Conservation (phyloP, 2,329 filamentous ascomycete genomes). For the Rachicladosporium sp. region DNA sequence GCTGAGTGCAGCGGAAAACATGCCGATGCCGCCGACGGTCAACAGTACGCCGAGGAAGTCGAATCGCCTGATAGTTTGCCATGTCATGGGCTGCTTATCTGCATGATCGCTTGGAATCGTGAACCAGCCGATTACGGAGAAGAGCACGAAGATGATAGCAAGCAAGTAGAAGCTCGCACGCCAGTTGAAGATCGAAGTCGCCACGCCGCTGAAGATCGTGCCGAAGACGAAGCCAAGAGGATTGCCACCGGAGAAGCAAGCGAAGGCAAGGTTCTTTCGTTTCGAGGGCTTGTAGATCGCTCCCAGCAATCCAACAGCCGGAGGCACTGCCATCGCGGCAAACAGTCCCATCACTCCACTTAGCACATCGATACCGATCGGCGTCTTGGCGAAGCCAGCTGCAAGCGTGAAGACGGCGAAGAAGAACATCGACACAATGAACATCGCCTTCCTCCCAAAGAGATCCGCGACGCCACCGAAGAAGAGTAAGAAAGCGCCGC, state of each 20-base stretch:
- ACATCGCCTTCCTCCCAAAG: slow-evolving; percentile 46
- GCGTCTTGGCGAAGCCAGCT: slow-evolving; percentile 47
- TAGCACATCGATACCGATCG: slow-evolving; percentile 49
- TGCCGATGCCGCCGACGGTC: slow-evolving; percentile 52
- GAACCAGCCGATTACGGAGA: slow-evolving; percentile 46
- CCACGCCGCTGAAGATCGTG: slow-evolving; percentile 50
- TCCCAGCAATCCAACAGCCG: slow-evolving; percentile 52
- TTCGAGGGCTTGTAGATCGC: slow-evolving; percentile 49
- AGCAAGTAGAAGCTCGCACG: slow-evolving; percentile 50
- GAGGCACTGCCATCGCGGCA: slow-evolving; percentile 50
- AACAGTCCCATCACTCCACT: slow-evolving; percentile 53
- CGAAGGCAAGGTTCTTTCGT: slow-evolving; percentile 54
- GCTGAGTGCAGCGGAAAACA: slow-evolving; percentile 50
- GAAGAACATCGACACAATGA: slow-evolving; percentile 46
- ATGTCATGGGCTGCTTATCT: slow-evolving; percentile 33
- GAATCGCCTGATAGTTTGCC: slow-evolving; percentile 42
- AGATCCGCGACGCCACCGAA: slow-evolving; percentile 55
- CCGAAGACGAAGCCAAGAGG: slow-evolving; percentile 46
- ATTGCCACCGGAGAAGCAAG: slow-evolving; percentile 48
- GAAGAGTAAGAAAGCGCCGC: slow-evolving; percentile 53
- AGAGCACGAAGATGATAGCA: slow-evolving; percentile 50
- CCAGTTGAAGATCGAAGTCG: slow-evolving; percentile 50
- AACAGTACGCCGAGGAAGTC: slow-evolving; percentile 49
- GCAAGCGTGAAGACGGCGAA: slow-evolving; percentile 46
- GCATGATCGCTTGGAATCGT: slow-evolving; percentile 46